phyloP scores from a whole-genome alignment of 306 rosid genomes.

The cucumber (Cucumis sativus) region Cucumber_9930_V3 NC_026656.2:9221501-9222000 shows the following conservation, averaged over 20 bases:
- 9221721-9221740: constrained; percentile 81
- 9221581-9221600: not conserved
- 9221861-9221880: not conserved
- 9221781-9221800: constrained; percentile 61
- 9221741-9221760: constrained; percentile 80
- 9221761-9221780: constrained; percentile 79
- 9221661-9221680: not conserved
- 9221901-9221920: not conserved
- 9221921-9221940: not conserved
- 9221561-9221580: not conserved
- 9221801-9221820: constrained; percentile 62
- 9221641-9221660: not conserved
- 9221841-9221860: not conserved
- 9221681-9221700: not conserved
- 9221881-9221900: not conserved
- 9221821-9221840: constrained; percentile 39
- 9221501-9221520: not conserved
- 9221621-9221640: not conserved
- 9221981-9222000: not conserved
- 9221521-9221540: not conserved
- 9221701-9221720: constrained; percentile 41
- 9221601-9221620: not conserved
- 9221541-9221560: not conserved
- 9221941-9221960: not conserved
- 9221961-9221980: not conserved